Evolutionary conservation across 2,329 filamentous ascomycete genomes (phyloP).

Genomic region (Fusarium albosuccineum): DNA sequence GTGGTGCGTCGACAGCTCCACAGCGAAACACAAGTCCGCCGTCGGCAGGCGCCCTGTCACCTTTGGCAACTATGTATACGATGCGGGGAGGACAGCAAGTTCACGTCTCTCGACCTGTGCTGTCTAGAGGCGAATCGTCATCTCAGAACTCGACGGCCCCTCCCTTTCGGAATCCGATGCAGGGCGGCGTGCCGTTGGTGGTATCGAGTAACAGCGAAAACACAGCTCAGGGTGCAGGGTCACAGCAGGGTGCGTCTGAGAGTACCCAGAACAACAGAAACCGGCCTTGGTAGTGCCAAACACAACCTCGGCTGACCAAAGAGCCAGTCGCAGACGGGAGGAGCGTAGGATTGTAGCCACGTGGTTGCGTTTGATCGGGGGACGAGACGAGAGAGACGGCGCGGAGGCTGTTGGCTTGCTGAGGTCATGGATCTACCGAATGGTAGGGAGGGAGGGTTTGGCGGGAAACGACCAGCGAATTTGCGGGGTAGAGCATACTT

Average conservation of each 20-base stretch:
- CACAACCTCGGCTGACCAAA: background rate
- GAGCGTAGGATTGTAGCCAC: background rate
- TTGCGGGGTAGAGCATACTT: conserved; percentile 27
- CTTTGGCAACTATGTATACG: conserved; percentile 30
- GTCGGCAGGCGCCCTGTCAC: conserved; percentile 23
- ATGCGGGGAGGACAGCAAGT: conserved; percentile 10
- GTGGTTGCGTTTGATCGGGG: background rate
- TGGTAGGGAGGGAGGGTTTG: background rate
- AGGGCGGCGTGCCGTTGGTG: conserved; percentile 14
- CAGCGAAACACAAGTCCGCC: conserved; percentile 8
- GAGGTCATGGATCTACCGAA: too few relatives aligned
- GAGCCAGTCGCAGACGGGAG: background rate
- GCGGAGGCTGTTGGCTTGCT: background rate
- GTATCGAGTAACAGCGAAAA: conserved; percentile 18
- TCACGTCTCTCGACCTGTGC: background rate
- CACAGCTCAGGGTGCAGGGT: conserved; percentile 2
- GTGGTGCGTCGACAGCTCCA: conserved; percentile 6
- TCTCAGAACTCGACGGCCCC: conserved; percentile 10
- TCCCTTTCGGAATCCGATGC: conserved; percentile 31
- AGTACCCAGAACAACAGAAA: conserved; percentile 23
- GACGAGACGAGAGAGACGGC: background rate
- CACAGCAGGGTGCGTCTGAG: conserved; percentile 1
- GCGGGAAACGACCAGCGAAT: background rate
- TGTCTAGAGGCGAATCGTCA: background rate
- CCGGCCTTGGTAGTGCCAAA: conserved; percentile 32